A percentile compares a stretch with the other conserved stretches of the same genome.
These are phyloP conservation scores for Magnusiomyces magnusii DNA, from an alignment of 1,139 yeast genomes.

Conservation along the genomic window DNA sequence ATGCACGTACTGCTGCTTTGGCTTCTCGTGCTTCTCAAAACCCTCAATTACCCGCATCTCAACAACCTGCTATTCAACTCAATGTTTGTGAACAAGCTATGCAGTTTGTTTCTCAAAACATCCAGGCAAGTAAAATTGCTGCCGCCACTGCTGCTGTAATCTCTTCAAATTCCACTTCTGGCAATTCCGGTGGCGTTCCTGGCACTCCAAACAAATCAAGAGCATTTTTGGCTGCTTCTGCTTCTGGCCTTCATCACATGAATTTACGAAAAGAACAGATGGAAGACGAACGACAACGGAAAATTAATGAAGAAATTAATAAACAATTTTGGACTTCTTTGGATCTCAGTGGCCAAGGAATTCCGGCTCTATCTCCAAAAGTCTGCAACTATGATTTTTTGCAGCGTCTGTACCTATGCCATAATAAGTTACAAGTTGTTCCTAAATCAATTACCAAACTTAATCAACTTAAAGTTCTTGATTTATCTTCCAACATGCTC, in stretches of 20 bases:
- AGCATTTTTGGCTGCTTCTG: neutral
- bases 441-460: conserved; percentile 66
- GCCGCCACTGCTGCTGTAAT: too few relatives aligned
- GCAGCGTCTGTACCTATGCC: conserved; percentile 79
- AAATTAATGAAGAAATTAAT: conserved; percentile 61
- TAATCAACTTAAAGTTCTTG: conserved; percentile 71
- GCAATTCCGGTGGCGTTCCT: conserved; percentile 2
- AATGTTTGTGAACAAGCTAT: conserved; percentile 34
- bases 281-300: conserved; percentile 69
- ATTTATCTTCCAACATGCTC: conserved; percentile 71
- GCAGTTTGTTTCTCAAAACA: conserved; percentile 31
- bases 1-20: conserved; percentile 89
- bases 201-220: conserved; percentile 3
- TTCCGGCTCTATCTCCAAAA: conserved; percentile 60
- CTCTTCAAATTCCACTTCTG: conserved; percentile 20
- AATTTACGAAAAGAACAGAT: conserved; percentile 46
- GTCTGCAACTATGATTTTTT: conserved; percentile 77
- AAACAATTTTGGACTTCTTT: conserved; percentile 91
- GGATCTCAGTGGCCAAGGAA: conserved; percentile 87
- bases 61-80: conserved; percentile 18
- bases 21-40: conserved; percentile 41
- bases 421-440: conserved; percentile 62
- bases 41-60: conserved; percentile 15
- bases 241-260: conserved; percentile 1
- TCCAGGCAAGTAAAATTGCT: conserved; percentile 16